Percentiles rank a stretch among this genome's conserved stretches.
phyloP scores from a whole-genome alignment of 1,139 yeast species.

The Magnusiomyces clavatus region DNA sequence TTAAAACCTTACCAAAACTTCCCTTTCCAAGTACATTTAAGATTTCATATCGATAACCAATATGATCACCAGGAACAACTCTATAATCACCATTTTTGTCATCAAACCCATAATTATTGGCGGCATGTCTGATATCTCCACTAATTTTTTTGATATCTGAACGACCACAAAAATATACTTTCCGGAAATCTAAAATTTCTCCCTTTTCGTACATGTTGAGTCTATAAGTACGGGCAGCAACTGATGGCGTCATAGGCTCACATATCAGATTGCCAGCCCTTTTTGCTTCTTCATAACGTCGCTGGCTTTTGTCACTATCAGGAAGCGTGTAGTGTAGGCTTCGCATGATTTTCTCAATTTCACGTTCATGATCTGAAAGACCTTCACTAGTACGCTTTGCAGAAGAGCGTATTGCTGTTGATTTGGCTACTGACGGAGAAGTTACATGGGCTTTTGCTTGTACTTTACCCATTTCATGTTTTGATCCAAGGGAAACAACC shows the following conservation, averaged over 20 bases:
- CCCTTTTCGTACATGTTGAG: conserved; percentile 47
- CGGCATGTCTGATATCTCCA: conserved; percentile 37
- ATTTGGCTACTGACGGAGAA: too few species aligned
- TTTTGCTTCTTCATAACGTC: conserved; percentile 12
- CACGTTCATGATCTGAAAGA: conserved; percentile 1
- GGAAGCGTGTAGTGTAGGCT: conserved; percentile 18
- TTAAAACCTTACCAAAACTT: conserved; percentile 74
- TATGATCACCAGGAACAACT: conserved; percentile 56
- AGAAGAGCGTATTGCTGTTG: too few species aligned
- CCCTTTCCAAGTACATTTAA: conserved; percentile 61
- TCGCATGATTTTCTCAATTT: conserved; percentile 19
- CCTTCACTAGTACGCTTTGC: too few species aligned
- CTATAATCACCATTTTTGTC: conserved; percentile 60
- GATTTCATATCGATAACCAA: conserved; percentile 67
- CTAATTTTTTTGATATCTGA: conserved; percentile 23
- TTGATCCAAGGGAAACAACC: background rate
- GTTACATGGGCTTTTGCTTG: too few species aligned
- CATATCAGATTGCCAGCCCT: conserved; percentile 7
- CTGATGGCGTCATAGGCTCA: conserved; percentile 23
- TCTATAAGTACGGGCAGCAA: conserved; percentile 8
- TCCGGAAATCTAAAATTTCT: conserved; percentile 39
- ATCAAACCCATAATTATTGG: conserved; percentile 62
- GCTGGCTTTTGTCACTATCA: conserved; percentile 13
- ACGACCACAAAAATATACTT: conserved; percentile 37
- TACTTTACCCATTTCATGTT: background rate